These are phyloP conservation scores for Cupressus sempervirens DNA, from an alignment of 75 land plant genomes.

Conservation along the genomic window DNA sequence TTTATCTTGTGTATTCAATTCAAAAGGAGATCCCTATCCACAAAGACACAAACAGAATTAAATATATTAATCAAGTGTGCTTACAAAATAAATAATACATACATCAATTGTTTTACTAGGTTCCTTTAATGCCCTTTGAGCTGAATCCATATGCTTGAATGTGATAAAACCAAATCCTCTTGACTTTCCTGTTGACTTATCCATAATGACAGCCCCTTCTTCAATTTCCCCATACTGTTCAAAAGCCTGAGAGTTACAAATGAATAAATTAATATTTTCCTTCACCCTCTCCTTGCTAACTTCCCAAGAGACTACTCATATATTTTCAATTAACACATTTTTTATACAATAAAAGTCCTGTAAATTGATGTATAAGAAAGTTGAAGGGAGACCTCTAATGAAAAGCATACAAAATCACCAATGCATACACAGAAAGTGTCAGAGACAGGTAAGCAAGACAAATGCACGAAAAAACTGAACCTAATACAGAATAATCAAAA, in stretches of 20 bases:
- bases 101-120: conserved; percentile 82
- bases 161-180: conserved; percentile 83
- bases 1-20: no score
- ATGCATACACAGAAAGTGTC: not conserved
- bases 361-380: not conserved
- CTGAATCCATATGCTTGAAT: conserved; percentile 70
- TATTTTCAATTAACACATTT: not conserved
- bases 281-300: not conserved
- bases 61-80: not conserved
- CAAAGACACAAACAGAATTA: conserved; percentile 1
- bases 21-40: not conserved
- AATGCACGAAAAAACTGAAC: not conserved
- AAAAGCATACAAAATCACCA: not conserved
- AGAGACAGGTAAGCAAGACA: not conserved
- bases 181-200: conserved; percentile 70
- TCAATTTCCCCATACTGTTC: conserved; percentile 66
- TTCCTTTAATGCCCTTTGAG: conserved; percentile 61
- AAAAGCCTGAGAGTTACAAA: conserved; percentile 49
- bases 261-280: conserved; percentile 3
- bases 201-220: conserved; percentile 73
- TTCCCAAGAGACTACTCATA: not conserved
- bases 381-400: not conserved
- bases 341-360: not conserved
- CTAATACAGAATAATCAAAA: conserved; percentile 23
- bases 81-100: conserved; percentile 17